phyloP scores from a whole-genome alignment of 768 basidiomycete species.

The Exidia glandulosa region DNA sequence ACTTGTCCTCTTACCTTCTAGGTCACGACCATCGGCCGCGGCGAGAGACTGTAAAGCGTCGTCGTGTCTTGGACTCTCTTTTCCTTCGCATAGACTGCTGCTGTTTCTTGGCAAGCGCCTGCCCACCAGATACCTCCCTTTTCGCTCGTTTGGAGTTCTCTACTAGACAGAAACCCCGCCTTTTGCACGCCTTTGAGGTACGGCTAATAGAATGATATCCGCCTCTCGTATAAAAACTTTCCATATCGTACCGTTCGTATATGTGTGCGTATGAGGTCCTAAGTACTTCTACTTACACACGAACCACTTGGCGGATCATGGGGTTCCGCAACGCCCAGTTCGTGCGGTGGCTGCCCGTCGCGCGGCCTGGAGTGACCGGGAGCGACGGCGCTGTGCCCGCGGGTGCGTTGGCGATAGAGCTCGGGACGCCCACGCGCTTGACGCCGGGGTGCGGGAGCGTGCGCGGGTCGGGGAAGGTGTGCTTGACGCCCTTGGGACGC shows the following conservation, averaged over 20 bases:
- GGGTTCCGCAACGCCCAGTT: not conserved
- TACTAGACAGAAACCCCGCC: not conserved
- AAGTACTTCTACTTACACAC: too few relatives aligned
- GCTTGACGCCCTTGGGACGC: not conserved
- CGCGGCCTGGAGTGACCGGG: not conserved
- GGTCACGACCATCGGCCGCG: slow-evolving; percentile 52
- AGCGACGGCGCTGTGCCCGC: not conserved
- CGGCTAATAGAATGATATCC: not conserved
- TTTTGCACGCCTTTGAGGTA: not conserved
- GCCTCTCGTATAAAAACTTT: too few relatives aligned
- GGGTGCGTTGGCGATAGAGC: not conserved
- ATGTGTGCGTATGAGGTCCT: too few relatives aligned
- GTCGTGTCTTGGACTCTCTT: too few relatives aligned
- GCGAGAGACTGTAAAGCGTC: slow-evolving; percentile 25
- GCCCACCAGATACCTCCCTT: too few relatives aligned
- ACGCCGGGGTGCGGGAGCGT: not conserved
- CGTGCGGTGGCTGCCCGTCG: not conserved
- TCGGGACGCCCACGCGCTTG: not conserved
- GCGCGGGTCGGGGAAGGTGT: not conserved
- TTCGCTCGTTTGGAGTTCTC: too few relatives aligned
- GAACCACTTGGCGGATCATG: not conserved
- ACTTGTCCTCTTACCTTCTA: too few relatives aligned
- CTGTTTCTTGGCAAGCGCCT: not conserved
- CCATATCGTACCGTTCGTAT: too few relatives aligned
- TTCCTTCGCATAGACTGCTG: not conserved